Base-by-base conservation (phyloP, 768 basidiomycete genomes). In the Hortiboletus campestris region DNA sequence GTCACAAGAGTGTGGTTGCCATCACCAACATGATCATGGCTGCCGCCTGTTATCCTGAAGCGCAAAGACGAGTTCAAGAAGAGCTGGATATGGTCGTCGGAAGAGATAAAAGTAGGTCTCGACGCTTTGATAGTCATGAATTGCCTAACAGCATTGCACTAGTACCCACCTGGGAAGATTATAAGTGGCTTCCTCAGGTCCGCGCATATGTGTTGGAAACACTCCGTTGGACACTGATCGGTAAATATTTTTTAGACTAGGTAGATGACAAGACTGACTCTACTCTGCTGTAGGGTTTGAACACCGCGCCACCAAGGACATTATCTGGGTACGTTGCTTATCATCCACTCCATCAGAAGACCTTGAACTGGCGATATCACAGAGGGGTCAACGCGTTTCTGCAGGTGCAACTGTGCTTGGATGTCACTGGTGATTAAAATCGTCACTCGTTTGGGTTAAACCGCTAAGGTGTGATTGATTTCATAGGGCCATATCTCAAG, bases 241-340 rank as follows among this genome's bases (percentile, higher is more conserved):
- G 75, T 64, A 11, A 52, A 45, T 49, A 12, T 3, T 13, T 35
- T 51, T 20, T 2, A 20, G 16, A 38, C 10, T 5, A 14, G 1
- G 2, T 3, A 4, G 3, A 6, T 13, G 9, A n/a, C 7, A 32
- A 20, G 16, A 29, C 36, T 49, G 20, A 56, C 28, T 9, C 6
- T 25, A 14, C 7, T 14, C 32, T 45, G n/a, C 2, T 29, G 4
- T 16, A 68, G 67, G 85, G 0, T 82, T 86, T 53, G 74, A 81
- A 1, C 87, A 89, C 58, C 78, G 79, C 13, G 78, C 84, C 0
- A 86, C 83, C 0, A 78, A 78, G 47, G 85, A 87, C 52, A 77
- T 88, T 36, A 63, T 81, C 22, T 88, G 83, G 81, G 83, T 83
- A 56, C 8, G 62, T 47, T 40, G 7, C n/a, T 19, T 12, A 38